phyloP scores from a whole-genome alignment of 2,329 filamentous ascomycete genomes.

The Epichloe festucae region DNA sequence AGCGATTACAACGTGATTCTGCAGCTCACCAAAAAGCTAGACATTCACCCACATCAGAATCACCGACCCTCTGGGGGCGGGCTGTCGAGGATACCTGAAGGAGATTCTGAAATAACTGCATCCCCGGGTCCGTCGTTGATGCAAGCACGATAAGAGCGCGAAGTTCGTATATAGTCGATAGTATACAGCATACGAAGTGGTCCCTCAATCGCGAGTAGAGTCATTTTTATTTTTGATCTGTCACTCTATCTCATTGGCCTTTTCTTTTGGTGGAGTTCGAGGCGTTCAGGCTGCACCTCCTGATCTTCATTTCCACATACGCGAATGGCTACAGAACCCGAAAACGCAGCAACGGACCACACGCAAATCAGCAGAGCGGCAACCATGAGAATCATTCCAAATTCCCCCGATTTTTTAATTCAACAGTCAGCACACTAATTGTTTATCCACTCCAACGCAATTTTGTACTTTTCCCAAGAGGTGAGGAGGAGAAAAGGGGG shows the following conservation, averaged over 20 bases:
- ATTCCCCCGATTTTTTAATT: no score
- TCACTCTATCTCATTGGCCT: background rate
- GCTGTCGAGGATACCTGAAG: conserved; percentile 42
- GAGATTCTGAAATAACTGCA: conserved; percentile 36
- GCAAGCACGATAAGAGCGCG: conserved; percentile 15
- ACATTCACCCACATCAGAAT: conserved; percentile 44
- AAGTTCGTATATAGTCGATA: background rate
- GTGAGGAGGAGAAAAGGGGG: no score
- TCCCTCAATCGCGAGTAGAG: no score
- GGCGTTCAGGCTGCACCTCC: background rate
- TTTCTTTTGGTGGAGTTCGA: background rate
- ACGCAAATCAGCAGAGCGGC: background rate
- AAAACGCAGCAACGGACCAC: background rate
- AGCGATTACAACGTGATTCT: conserved; percentile 66
- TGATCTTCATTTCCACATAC: background rate
- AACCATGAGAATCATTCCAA: no score
- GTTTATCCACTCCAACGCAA: no score
- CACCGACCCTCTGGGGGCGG: conserved; percentile 29
- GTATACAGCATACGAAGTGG: no score
- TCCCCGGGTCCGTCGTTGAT: conserved; percentile 14
- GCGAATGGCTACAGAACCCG: background rate
- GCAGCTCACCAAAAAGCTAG: conserved; percentile 75
- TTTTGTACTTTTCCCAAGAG: background rate
- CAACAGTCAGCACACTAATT: no score
- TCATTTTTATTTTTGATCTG: background rate